Evolutionary conservation across 78 protist species (phyloP).

Genomic region (Ministeria vibrans): DNA sequence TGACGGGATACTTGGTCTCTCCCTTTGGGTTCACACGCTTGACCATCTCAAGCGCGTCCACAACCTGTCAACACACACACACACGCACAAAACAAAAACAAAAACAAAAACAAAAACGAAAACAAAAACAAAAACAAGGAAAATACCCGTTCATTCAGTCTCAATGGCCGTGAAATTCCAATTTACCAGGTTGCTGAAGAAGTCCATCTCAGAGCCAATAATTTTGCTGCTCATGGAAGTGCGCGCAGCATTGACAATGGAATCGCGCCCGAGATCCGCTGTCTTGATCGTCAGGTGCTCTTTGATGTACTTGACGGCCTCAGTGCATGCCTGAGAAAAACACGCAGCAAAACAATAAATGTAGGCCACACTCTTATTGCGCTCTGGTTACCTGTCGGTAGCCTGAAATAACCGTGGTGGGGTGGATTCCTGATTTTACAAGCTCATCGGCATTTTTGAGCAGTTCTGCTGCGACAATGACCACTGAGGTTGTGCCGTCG

Average conservation of each 20-base stretch:
- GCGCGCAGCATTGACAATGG: slow-evolving; percentile 81
- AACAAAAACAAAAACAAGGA: too few species aligned
- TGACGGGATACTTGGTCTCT: slow-evolving; percentile 82
- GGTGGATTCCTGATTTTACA: slow-evolving; percentile 73
- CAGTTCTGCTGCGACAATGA: slow-evolving; percentile 96
- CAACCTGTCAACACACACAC: too few species aligned
- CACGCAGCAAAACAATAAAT: too few species aligned
- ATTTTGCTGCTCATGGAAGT: slow-evolving; percentile 96
- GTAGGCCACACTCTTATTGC: too few species aligned
- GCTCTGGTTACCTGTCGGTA: too few species aligned
- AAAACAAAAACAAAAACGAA: too few species aligned
- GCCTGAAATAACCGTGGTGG: slow-evolving; percentile 96
- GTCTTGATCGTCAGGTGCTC: slow-evolving; percentile 30
- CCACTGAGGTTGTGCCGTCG: slow-evolving; percentile 98
- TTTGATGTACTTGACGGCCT: slow-evolving; percentile 82
- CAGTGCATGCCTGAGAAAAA: slow-evolving; percentile 84
- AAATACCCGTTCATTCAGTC: too few species aligned
- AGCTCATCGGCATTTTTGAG: slow-evolving; percentile 84
- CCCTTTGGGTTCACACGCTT: slow-evolving; percentile 68
- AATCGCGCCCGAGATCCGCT: slow-evolving; percentile 77
- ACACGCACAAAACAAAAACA: too few species aligned
- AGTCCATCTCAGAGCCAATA: slow-evolving; percentile 79
- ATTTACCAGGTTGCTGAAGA: slow-evolving; percentile 88
- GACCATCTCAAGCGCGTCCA: slow-evolving; percentile 85
- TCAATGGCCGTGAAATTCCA: too few species aligned